Percentiles rank a stretch among this genome's conserved stretches.
phyloP scores from a whole-genome alignment of 768 basidiomycete genomes.

The Wakefieldia striispora region DNA sequence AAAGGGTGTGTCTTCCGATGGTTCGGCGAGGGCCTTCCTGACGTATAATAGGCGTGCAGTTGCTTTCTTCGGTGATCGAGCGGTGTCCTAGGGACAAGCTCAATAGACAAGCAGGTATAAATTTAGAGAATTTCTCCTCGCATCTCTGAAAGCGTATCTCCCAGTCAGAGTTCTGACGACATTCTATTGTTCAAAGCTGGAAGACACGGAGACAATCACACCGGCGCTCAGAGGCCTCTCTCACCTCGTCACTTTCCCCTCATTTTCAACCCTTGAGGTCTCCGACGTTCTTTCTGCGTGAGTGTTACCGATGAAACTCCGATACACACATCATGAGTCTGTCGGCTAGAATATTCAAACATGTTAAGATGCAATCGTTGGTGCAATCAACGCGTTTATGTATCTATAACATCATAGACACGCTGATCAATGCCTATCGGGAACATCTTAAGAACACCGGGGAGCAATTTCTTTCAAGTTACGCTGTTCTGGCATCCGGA shows the following conservation, averaged over 20 bases:
- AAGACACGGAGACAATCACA: conserved; percentile 80
- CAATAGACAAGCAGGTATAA: conserved; percentile 79
- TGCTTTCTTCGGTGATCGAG: conserved; percentile 71
- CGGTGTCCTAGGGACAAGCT: conserved; percentile 59
- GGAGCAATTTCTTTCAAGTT: conserved; percentile 69
- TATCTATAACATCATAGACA: conserved; percentile 81
- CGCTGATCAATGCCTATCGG: conserved; percentile 36
- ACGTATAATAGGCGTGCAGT: conserved; percentile 64
- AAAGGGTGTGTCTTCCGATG: conserved; percentile 57
- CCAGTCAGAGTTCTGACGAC: conserved; percentile 77
- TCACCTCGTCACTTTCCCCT: conserved; percentile 58
- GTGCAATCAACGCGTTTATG: conserved; percentile 79
- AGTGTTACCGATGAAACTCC: conserved; percentile 27
- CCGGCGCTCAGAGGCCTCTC: conserved; percentile 78
- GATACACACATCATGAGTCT: not conserved
- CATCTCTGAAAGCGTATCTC: conserved; percentile 1
- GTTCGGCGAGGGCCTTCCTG: not conserved
- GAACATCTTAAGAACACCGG: conserved; percentile 72
- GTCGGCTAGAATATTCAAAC: conserved; percentile 58
- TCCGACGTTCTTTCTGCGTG: conserved; percentile 57
- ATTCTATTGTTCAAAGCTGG: conserved; percentile 86
- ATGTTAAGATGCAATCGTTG: conserved; percentile 80
- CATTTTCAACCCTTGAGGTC: conserved; percentile 65
- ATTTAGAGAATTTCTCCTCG: not conserved
- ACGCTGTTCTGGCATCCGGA: conserved; percentile 81